Conservation (phyloP, 106 monocot genomes). For the Dendrobium catenatum region DNA sequence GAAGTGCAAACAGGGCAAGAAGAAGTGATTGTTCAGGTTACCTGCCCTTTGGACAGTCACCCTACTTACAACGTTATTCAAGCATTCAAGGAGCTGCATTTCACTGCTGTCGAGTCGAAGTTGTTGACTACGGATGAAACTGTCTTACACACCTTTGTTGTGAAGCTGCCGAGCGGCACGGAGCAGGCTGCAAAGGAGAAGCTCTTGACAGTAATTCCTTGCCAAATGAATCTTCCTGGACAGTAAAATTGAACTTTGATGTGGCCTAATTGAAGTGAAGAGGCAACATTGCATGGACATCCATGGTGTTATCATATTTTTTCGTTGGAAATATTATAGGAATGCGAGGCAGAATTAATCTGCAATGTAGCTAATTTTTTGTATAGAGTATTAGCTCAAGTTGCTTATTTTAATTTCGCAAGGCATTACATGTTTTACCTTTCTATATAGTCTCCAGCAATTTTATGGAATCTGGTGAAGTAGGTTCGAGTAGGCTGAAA, state of each 20-base stretch:
- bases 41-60: constrained; percentile 61
- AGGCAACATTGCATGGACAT: not conserved
- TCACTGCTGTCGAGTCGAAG: constrained; percentile 51
- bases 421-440: not conserved
- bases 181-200: constrained; percentile 61
- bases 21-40: constrained; percentile 59
- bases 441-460: not conserved
- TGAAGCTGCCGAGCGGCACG: constrained; percentile 40
- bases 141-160: constrained; percentile 67
- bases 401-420: not conserved
- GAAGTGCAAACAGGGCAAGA: constrained; percentile 45
- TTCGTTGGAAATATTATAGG: not conserved
- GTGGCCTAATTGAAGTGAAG: not conserved
- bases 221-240: constrained; percentile 23
- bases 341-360: not conserved
- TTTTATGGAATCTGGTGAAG: not conserved
- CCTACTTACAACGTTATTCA: constrained; percentile 55
- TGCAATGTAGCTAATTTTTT: not conserved
- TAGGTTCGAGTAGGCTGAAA: not conserved
- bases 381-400: not conserved
- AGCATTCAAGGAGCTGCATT: constrained; percentile 56
- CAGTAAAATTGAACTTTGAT: not conserved
- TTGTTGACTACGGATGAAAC: constrained; percentile 29
- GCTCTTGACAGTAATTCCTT: constrained; percentile 51
- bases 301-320: not conserved